Evolutionary conservation across 192 early-diverging fungal genomes (phyloP).

Genomic region (Umbelopsis isabellina): DNA sequence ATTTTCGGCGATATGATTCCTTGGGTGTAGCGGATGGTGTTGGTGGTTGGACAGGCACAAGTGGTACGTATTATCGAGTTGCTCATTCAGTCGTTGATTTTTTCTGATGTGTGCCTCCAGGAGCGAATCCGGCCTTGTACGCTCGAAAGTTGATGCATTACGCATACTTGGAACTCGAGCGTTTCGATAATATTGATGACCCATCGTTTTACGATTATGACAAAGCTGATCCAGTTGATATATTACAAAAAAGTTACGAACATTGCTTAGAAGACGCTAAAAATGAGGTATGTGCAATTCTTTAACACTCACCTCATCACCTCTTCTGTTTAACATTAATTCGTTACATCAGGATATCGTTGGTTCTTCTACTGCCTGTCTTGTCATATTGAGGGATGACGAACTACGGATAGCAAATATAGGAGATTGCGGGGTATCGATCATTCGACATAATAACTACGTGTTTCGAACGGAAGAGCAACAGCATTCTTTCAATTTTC

Average conservation of each 20-base stretch:
- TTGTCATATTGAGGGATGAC: constrained; percentile 87
- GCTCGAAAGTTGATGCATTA: constrained; percentile 96
- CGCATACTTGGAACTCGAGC: constrained; percentile 78
- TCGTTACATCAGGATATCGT: constrained; percentile 61
- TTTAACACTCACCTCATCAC: neutral
- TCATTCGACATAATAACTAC: constrained; percentile 86
- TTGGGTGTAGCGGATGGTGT: constrained; percentile 95
- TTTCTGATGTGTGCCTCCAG: constrained; percentile 41
- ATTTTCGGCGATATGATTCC: constrained; percentile 83
- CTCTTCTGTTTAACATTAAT: neutral
- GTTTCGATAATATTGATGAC: constrained; percentile 82
- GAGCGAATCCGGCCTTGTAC: constrained; percentile 90
- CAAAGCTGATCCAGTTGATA: constrained; percentile 74
- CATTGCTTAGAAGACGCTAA: constrained; percentile 72
- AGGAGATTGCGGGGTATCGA: constrained; percentile 91
- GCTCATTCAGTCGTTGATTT: neutral
- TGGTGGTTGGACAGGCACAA: constrained; percentile 75
- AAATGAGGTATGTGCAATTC: constrained; percentile 49
- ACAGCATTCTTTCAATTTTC: constrained; percentile 99
- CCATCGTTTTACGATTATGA: constrained; percentile 80
- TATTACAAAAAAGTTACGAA: constrained; percentile 82
- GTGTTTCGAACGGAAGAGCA: constrained; percentile 97
- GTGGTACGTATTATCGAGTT: constrained; percentile 17
- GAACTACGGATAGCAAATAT: constrained; percentile 93
- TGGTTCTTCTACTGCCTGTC: constrained; percentile 89